Conservation (phyloP, 2,329 filamentous ascomycete species). For the Ilyonectria mors-panacis region DNA sequence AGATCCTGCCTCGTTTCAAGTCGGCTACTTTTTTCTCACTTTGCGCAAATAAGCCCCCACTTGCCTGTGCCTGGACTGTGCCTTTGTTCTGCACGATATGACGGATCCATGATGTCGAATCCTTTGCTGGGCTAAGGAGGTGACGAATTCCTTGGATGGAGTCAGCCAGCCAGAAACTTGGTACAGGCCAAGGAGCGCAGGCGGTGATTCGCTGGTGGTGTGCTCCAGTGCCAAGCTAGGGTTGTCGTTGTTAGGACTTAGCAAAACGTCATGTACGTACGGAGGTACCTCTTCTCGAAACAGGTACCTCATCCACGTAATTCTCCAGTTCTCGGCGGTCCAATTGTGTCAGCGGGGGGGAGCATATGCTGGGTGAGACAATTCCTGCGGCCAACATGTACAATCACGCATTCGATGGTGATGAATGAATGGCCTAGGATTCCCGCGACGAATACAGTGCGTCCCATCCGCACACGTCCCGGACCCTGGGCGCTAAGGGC, state of each 20-base stretch:
- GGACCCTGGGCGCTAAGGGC: constrained; percentile 27
- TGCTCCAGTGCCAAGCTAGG: constrained; percentile 31
- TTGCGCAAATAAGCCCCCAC: constrained; percentile 19
- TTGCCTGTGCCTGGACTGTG: not conserved
- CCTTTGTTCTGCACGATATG: constrained; percentile 21
- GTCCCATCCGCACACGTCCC: constrained; percentile 20
- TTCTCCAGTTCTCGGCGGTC: constrained; percentile 16
- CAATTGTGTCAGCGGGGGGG: constrained; percentile 42
- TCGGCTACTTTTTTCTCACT: constrained; percentile 26
- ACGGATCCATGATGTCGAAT: constrained; percentile 20
- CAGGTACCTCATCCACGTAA: constrained; percentile 2
- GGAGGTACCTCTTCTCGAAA: constrained; percentile 21
- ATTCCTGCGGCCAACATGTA: constrained; percentile 41
- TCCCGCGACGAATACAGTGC: constrained; percentile 21
- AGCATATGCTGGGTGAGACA: constrained; percentile 41
- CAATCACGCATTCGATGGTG: constrained; percentile 34
- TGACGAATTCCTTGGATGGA: constrained; percentile 9
- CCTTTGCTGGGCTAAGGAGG: constrained; percentile 18
- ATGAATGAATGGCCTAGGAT: constrained; percentile 18
- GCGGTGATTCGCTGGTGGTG: constrained; percentile 32
- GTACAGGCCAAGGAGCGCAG: constrained; percentile 24
- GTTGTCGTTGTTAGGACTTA: constrained; percentile 22
- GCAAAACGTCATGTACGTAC: constrained; percentile 40
- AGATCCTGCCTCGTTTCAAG: constrained; percentile 45
- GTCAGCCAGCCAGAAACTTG: constrained; percentile 16